Base-by-base conservation (phyloP, 202 grass and related monocot species). In the Brachypodium distachyon region DNA sequence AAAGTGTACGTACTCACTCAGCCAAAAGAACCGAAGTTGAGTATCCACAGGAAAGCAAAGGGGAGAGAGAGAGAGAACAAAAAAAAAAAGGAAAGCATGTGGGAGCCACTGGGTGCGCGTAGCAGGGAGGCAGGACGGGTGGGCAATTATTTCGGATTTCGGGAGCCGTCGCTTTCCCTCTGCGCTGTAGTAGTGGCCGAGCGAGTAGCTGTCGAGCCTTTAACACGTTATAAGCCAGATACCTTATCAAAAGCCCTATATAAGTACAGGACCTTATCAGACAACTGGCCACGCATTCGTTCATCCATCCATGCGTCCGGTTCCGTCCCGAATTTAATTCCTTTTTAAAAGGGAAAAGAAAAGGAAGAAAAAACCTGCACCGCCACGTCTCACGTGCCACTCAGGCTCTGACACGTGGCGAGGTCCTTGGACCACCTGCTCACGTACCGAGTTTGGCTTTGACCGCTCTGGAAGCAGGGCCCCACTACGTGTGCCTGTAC, bases 121-220 rank as follows among this genome's bases (percentile, higher is more conserved):
- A 87, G 85, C 69, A 6, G 2, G 21, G 0, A 2, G 0, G 25
- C 1, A 5, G 4, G 44, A 7, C 50, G 21, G 1, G 40, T 31
- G 51, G 23, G 1, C 64, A 73, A 81, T 65, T 66, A 77, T 77
- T 85, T 43, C 14, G 36, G 73, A 58, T 73, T 65, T 64, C 64
- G 40, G 62, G 60, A 50, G 11, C 63, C 47, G 82, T 90, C 91
- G 73, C 85, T 94, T 90, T 90, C 85, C 23, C 22, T 52, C 77
- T 67, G 77, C 82, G 61, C 22, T 70, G 70, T 84, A 61, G 52
- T 74, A 53, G n/a, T n/a, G n/a, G n/a, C n/a, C n/a, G n/a, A 61
- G 85, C 6, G 41, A 77, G 66, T 73, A 61, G 87, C 65, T 81
- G 87, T 67, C 77, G 28, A 79, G 63, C 53, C 84, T 80, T 65